Percentiles rank a stretch among this genome's conserved stretches.
Conservation (phyloP, 2,329 filamentous ascomycete species). For the Acephala macrosclerotiorum region DNA sequence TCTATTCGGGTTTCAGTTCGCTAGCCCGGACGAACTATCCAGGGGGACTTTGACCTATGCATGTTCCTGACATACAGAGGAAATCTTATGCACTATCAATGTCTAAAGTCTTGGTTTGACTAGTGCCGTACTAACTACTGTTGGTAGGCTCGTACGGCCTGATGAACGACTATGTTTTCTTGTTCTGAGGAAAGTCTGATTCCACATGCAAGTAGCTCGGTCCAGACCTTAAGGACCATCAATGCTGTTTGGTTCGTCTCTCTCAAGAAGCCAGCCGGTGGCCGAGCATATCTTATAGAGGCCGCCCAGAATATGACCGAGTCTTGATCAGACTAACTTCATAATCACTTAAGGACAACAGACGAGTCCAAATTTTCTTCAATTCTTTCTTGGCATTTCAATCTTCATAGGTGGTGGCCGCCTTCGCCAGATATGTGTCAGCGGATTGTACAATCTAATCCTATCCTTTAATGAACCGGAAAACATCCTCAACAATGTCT, state of each 20-base stretch:
- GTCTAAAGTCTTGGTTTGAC: background rate
- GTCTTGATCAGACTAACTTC: background rate
- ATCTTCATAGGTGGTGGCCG: background rate
- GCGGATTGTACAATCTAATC: background rate
- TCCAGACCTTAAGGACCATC: background rate
- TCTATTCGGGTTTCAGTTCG: background rate
- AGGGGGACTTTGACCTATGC: background rate
- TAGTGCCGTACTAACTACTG: background rate
- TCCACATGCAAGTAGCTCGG: background rate
- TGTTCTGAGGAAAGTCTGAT: slow-evolving; percentile 8
- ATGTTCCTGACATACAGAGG: background rate
- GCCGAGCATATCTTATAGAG: background rate
- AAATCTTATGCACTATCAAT: background rate
- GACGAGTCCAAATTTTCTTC: background rate
- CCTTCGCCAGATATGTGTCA: background rate
- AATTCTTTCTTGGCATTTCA: background rate
- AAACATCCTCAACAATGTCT: background rate
- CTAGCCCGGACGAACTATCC: slow-evolving; percentile 4
- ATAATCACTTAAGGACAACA: background rate
- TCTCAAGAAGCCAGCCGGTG: background rate
- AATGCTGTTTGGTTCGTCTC: background rate
- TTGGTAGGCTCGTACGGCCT: background rate
- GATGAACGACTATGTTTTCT: background rate
- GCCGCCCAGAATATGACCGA: background rate
- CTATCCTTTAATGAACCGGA: background rate